Base-by-base conservation (phyloP, 202 grass and related monocot species). In the Panicum hallii region DNA sequence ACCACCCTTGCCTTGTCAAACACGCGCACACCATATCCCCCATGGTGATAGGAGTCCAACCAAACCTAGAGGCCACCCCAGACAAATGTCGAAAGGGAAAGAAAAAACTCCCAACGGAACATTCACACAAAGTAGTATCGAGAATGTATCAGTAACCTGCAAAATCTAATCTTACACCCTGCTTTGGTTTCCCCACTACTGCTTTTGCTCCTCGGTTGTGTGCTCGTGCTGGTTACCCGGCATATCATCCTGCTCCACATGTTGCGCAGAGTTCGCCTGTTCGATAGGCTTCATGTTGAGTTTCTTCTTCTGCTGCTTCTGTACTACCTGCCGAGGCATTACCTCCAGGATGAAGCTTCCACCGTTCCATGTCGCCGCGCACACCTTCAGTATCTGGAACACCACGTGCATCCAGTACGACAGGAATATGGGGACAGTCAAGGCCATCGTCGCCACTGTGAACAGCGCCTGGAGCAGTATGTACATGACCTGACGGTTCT, bases 301-400 rank as follows among this genome's bases (percentile, higher is more conserved):
- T 62, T 94, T 94, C 84, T 94, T 99, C 90, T 92, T 95, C 90
- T 94, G 90, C 84, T 95, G 90, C 81, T 90, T 99, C 60, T 85
- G 86, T 19, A 91, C 96, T 0, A 85, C 96, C 72, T 96, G 91
- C 41, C 61, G 83, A 38, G 96, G 96, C 79, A 96, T 94, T 70
- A 95, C 96, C 70, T 99, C 96, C 19, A 99, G 76, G 84, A 94
- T 87, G 82, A 99, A 99, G 84, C 91, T 95, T 22, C 93, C 96
- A 4, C 96, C 96, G 2, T 99, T 94, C 96, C 96, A 99, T 82
- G 88, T 88, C 9, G 93, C 74, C 1, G 96, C 96, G 11, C 91
- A 95, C 23, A 99, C 93, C 86, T 96, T 99, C 45, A 99, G 87
- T 80, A 99, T 42, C 83, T 95, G 96, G 86, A 99, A 99, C 75